phyloP scores from a whole-genome alignment of 2,329 filamentous ascomycete species.

The Venturia oleaginea region DNA sequence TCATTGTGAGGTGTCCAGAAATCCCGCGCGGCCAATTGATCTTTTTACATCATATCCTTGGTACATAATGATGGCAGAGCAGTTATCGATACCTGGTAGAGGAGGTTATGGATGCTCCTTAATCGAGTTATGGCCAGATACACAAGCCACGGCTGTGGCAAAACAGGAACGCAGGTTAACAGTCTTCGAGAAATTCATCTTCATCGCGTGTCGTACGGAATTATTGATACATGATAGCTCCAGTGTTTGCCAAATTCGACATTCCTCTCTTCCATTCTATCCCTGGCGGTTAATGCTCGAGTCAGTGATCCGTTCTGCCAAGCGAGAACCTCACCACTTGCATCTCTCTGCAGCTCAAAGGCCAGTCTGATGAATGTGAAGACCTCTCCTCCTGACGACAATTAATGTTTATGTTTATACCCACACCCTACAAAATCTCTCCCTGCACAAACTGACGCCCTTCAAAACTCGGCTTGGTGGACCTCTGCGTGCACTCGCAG shows the following conservation, averaged over 20 bases:
- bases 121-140: neutral
- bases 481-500: neutral
- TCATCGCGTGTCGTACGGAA: neutral
- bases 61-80: neutral
- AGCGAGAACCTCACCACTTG: neutral
- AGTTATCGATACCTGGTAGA: neutral
- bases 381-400: neutral
- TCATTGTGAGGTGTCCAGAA: too few species aligned
- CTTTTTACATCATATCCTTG: too few species aligned
- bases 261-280: neutral
- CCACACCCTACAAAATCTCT: neutral
- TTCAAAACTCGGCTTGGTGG: neutral
- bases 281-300: neutral
- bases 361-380: constrained; percentile 4
- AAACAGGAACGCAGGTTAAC: neutral
- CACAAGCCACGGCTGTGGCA: neutral
- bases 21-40: too few species aligned
- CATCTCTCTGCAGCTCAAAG: neutral
- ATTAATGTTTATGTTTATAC: constrained; percentile 4
- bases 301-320: neutral
- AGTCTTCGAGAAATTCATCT: neutral
- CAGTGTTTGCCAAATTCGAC: neutral
- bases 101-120: neutral
- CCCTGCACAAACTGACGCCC: neutral
- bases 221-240: neutral